Evolutionary conservation across 106 monocot species (phyloP).

Genomic region (Dendrobium chrysotoxum): DNA sequence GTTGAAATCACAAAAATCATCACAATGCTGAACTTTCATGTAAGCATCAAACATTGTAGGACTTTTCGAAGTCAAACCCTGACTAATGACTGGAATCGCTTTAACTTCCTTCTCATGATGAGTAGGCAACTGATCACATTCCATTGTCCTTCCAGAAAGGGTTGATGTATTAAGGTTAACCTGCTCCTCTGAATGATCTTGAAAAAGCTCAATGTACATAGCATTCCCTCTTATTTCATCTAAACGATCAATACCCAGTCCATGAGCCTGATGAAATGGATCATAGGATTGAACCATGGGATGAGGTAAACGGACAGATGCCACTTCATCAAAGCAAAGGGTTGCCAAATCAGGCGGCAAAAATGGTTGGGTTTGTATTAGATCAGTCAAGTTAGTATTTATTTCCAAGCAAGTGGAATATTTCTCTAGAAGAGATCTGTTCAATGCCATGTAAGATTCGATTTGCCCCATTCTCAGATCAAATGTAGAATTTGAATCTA

Average conservation of each 20-base stretch:
- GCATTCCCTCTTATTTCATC: constrained; percentile 11
- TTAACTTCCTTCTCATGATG: constrained; percentile 18
- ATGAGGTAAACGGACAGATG: background rate
- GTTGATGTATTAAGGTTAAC: background rate
- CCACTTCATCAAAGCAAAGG: background rate
- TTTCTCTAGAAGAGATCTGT: background rate
- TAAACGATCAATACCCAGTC: background rate
- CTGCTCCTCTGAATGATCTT: constrained; percentile 3
- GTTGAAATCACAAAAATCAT: background rate
- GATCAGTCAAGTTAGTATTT: background rate
- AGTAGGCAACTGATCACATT: background rate
- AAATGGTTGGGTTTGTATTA: background rate
- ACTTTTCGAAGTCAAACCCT: background rate
- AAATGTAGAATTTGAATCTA: background rate
- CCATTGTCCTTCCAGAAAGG: background rate
- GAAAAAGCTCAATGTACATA: constrained; percentile 11
- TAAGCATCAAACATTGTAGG: constrained; percentile 2
- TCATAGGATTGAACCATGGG: constrained; percentile 9
- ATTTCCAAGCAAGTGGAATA: background rate
- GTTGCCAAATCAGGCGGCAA: background rate
- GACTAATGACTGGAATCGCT: background rate
- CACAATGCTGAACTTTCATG: background rate
- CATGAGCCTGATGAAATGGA: background rate
- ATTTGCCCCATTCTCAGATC: constrained; percentile 1
- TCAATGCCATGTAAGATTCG: background rate